Evolutionary conservation across 345 rosid species (phyloP).

Genomic region (Eucalyptus urophylla): DNA sequence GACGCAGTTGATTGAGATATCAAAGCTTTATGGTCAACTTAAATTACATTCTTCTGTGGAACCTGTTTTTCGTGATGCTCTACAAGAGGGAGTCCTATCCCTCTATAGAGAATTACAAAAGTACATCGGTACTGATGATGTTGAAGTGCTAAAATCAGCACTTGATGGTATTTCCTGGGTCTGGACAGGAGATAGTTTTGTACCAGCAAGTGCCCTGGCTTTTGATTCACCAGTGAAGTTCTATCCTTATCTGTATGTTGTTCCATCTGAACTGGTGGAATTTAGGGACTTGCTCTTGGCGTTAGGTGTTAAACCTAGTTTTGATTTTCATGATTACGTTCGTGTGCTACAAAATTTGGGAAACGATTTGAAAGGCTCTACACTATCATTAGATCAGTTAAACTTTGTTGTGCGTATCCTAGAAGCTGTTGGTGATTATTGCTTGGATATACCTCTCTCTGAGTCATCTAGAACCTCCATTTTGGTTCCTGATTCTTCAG

Average conservation of each 20-base stretch:
- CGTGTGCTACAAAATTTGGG: slow-evolving; percentile 62
- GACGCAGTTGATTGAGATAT: slow-evolving; percentile 59
- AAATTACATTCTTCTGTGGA: slow-evolving; percentile 33
- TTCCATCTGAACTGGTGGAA: slow-evolving; percentile 85
- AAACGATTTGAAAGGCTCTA: slow-evolving; percentile 45
- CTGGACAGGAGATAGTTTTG: slow-evolving; percentile 94
- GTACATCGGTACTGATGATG: slow-evolving; percentile 46
- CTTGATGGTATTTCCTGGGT: slow-evolving; percentile 72
- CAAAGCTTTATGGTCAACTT: slow-evolving; percentile 49
- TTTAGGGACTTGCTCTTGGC: slow-evolving; percentile 67
- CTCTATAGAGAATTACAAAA: slow-evolving; percentile 63
- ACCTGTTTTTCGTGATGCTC: slow-evolving; percentile 35
- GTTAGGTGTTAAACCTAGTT: slow-evolving; percentile 77
- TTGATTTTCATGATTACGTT: slow-evolving; percentile 69
- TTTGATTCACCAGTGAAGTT: slow-evolving; percentile 97
- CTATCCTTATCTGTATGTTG: slow-evolving; percentile 88
- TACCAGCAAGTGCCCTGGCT: slow-evolving; percentile 70
- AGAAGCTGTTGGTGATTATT: slow-evolving; percentile 78
- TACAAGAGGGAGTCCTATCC: slow-evolving; percentile 50
- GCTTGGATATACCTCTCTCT: slow-evolving; percentile 28
- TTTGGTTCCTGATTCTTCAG: slow-evolving; percentile 67
- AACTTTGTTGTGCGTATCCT: slow-evolving; percentile 69
- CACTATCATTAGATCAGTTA: slow-evolving; percentile 61
- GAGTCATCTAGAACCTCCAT: slow-evolving; percentile 41
- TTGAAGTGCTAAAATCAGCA: slow-evolving; percentile 42